phyloP scores from a whole-genome alignment of 306 rosid species.

The Senna siamea region DNA sequence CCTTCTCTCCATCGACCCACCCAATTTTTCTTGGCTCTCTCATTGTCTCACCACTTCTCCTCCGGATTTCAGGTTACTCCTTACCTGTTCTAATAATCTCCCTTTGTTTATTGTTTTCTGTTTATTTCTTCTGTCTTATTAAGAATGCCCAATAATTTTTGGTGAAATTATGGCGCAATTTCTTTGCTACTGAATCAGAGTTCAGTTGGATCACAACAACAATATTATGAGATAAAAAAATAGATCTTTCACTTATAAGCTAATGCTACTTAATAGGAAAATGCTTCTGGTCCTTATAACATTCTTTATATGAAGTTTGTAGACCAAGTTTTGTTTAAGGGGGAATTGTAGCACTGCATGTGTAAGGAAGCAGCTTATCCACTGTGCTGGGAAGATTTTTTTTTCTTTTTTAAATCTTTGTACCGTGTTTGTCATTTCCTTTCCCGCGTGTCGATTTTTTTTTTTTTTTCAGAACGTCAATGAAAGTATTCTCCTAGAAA shows the following conservation, averaged over 20 bases:
- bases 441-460: no score
- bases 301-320: not conserved
- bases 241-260: not conserved
- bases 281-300: not conserved
- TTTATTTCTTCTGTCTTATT: not conserved
- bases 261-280: not conserved
- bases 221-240: not conserved
- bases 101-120: not conserved
- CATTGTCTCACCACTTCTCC: constrained; percentile 28
- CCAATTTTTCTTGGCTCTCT: constrained; percentile 63
- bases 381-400: no score
- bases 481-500: not conserved
- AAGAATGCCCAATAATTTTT: not conserved
- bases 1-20: constrained; percentile 45
- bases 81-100: not conserved
- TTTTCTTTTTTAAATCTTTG: not conserved
- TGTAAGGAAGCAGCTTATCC: not conserved
- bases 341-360: not conserved
- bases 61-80: constrained; percentile 41
- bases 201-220: not conserved
- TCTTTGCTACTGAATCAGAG: not conserved
- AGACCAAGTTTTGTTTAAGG: not conserved
- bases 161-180: not conserved
- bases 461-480: not conserved
- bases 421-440: not conserved